These are phyloP conservation scores for Monilinia laxa DNA, from an alignment of 2,329 filamentous ascomycete genomes.

Conservation along the genomic window DNA sequence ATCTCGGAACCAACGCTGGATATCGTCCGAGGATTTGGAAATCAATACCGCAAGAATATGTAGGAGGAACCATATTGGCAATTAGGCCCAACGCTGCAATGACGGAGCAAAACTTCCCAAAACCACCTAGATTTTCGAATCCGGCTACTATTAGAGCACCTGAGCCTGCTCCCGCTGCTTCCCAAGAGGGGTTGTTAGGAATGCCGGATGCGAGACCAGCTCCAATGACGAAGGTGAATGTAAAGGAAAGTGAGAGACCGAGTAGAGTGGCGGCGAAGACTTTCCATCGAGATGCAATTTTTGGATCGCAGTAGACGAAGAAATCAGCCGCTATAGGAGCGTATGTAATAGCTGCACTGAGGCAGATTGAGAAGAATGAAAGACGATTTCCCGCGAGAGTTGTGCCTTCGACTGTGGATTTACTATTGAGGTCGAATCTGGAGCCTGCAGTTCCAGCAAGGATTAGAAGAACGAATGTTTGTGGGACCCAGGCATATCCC, in stretches of 20 bases:
- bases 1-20: constrained; percentile 58
- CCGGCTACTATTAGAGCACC: constrained; percentile 65
- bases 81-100: constrained; percentile 63
- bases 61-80: constrained; percentile 64
- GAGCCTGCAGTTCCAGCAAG: constrained; percentile 61
- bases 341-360: constrained; percentile 65
- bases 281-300: constrained; percentile 45
- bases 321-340: constrained; percentile 63
- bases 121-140: constrained; percentile 57
- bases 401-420: constrained; percentile 41
- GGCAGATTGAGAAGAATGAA: constrained; percentile 68
- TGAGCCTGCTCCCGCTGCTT: constrained; percentile 57
- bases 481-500: constrained; percentile 64
- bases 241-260: constrained; percentile 58
- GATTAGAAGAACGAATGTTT: constrained; percentile 59
- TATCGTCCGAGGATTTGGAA: constrained; percentile 64
- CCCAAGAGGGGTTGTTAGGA: constrained; percentile 52
- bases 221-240: constrained; percentile 60
- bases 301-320: constrained; percentile 62
- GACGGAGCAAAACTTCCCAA: constrained; percentile 67
- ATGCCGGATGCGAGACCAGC: constrained; percentile 63
- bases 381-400: constrained; percentile 58
- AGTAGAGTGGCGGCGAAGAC: constrained; percentile 57
- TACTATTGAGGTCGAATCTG: constrained; percentile 59
- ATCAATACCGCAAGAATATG: constrained; percentile 65